Evolutionary conservation across 345 rosid genomes (phyloP), one percentile per base, ranked within the genome.

Genomic region (Boechera divaricarpa): DNA sequence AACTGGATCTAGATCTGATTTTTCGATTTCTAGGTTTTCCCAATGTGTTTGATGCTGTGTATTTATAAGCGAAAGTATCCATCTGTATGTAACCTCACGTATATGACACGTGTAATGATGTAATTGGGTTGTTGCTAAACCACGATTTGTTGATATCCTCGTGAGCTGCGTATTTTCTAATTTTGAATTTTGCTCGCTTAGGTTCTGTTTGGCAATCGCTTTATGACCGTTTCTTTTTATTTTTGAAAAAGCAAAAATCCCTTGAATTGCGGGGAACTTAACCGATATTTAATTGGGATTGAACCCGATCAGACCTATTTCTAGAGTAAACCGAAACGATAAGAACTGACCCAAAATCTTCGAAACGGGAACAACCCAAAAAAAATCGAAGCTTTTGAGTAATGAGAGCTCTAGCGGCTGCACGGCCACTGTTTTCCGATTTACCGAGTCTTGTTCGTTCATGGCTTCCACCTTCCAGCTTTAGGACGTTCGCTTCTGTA

Each of bases 351-450:
- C 72, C 76, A 69, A 38, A 53, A 15, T 24, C 26, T 26, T n/a
- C 26, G 16, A 10, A 47, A 28, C 2, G 44, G 58, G 9, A 6
- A 16, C 24, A 21, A 21, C 21, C 0, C 21, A 16, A 21, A 21
- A 21, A 21, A 42, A 7, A 4, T 38, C 31, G 31, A 52, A 76
- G 74, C 69, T 59, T 44, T 13, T 21, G 53, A 55, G 6, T 77
- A 69, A 89, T 86, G 90, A 85, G 79, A 66, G 67, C 80, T 32
- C 63, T 84, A 7, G 47, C 69, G 41, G 60, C 83, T 4, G 32
- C 79, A 56, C 87, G 86, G 72, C 88, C 82, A 33, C 49, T 77
- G 75, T 74, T 78, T 51, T 11, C 72, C 33, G 70, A 66, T 48
- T 63, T 87, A 24, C 67, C 82, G 62, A 67, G 75, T 49, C 73